A percentile compares a stretch with the other conserved stretches of the same genome.
These are phyloP conservation scores for Clarireedia homoeocarpa DNA, from an alignment of 2,329 filamentous ascomycete species.

Conservation along the genomic window DNA sequence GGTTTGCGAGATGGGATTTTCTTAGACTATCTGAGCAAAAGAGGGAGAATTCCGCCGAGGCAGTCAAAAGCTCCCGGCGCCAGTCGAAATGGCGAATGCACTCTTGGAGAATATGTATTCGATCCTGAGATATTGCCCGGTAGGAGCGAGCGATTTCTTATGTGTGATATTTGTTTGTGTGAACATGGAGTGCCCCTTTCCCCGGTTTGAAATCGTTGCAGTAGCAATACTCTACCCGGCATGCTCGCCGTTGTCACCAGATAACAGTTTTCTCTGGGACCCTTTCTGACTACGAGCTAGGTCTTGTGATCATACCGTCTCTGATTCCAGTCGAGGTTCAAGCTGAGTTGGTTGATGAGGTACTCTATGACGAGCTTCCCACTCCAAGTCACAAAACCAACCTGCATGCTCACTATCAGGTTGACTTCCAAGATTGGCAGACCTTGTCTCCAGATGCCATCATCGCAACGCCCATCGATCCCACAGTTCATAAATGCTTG, in stretches of 20 bases:
- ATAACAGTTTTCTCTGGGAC: neutral
- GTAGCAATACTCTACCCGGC: too few relatives aligned
- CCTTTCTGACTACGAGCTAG: slow-evolving; percentile 37
- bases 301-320: slow-evolving; percentile 69
- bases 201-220: neutral
- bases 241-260: too few relatives aligned
- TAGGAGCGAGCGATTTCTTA: slow-evolving; percentile 31
- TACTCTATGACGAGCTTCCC: slow-evolving; percentile 72
- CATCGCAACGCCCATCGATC: slow-evolving; percentile 61
- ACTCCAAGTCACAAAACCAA: slow-evolving; percentile 76
- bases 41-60: too few relatives aligned
- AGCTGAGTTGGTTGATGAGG: slow-evolving; percentile 56
- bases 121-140: slow-evolving; percentile 61
- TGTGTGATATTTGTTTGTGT: neutral
- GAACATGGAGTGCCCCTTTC: slow-evolving; percentile 11
- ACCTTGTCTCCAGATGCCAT: slow-evolving; percentile 25
- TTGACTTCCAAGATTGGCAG: slow-evolving; percentile 48
- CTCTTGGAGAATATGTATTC: neutral
- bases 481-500: slow-evolving; percentile 60
- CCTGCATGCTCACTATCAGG: slow-evolving; percentile 71
- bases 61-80: too few relatives aligned
- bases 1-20: neutral
- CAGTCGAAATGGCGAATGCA: neutral
- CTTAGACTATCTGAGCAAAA: too few relatives aligned
- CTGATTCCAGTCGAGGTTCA: slow-evolving; percentile 67